Percentiles rank a stretch among this genome's conserved stretches.
These are phyloP conservation scores for Phenoliferia sp. DNA, from an alignment of 1,284 basidiomycete species.

Conservation along the genomic window DNA sequence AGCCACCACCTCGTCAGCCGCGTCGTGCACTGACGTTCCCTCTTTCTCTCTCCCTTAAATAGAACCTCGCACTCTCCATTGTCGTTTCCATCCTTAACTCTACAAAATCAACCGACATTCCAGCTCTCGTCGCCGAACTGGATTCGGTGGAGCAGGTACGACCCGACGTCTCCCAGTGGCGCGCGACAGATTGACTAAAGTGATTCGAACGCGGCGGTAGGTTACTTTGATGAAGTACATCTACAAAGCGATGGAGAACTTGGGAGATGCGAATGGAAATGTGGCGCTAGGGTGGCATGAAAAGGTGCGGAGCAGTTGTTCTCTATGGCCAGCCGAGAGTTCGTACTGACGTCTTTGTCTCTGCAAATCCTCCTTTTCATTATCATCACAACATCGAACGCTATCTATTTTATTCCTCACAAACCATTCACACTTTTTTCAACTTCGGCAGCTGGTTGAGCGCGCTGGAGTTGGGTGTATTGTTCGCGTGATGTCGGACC, in stretches of 20 bases:
- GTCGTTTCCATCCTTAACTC: slow-evolving; percentile 92
- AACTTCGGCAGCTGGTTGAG: slow-evolving; percentile 75
- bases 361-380: neutral
- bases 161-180: neutral
- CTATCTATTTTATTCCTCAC: too few species aligned
- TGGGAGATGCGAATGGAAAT: slow-evolving; percentile 65
- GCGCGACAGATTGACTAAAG: neutral
- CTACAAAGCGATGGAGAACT: slow-evolving; percentile 90
- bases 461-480: slow-evolving; percentile 93
- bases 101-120: slow-evolving; percentile 85
- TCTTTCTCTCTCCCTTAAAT: neutral
- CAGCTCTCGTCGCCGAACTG: slow-evolving; percentile 66
- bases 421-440: too few species aligned
- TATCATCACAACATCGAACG: too few species aligned
- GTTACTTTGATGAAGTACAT: slow-evolving; percentile 97
- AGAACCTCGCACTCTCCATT: slow-evolving; percentile 73
- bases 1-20: neutral
- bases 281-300: slow-evolving; percentile 93
- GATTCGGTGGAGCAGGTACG: slow-evolving; percentile 65
- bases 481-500: slow-evolving; percentile 94
- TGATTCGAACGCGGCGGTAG: neutral
- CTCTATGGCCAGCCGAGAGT: too few species aligned
- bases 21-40: neutral
- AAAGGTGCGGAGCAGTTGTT: slow-evolving; percentile 58
- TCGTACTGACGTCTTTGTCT: slow-evolving; percentile 1